Base-by-base conservation (phyloP, 345 rosid species). In the Heritiera fomes region DNA sequence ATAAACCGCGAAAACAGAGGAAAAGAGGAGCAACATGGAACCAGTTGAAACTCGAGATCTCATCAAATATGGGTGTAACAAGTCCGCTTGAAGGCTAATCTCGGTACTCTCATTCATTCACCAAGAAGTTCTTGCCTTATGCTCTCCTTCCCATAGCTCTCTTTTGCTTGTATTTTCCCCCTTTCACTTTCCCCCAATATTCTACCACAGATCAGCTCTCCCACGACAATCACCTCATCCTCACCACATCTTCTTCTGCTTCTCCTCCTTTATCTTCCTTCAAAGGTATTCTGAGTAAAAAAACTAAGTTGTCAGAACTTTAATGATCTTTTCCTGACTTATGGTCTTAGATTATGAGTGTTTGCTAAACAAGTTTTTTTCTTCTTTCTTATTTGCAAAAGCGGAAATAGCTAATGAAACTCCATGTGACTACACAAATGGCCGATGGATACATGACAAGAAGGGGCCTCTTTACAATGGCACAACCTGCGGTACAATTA, bases 381-480 rank as follows among this genome's bases (percentile, higher is more conserved):
- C n/a, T n/a, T n/a, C n/a, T 10, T 59, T 34, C 73, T 47, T 60
- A 58, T 77, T 79, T 84, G 73, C 85, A 90, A 93, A 86, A 80
- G 79, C 77, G 78, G 85, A 86, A 82, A 49, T 38, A 23, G 80
- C 53, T 71, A 53, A 75, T 47, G 87, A 79, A 45, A 7, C 83
- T 80, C 83, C 85, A 30, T 95, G 98, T 75, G 91, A 96, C 89
- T 92, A 87, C 86, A 85, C 90, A 0, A 43, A 81, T 81, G 98
- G 98, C 17, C 83, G 77, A 73, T 96, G 99, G 99, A 83, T 91
- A 11, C 84, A 28, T 50, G 94, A 96, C 85, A 85, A 83, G 81
- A 80, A 17, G 30, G 97, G 93, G 56, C 97, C 97, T 75, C 64
- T 92, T 61, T 94, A 96, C 86, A 91, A 91, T 62, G 90, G 90